Evolutionary conservation across 345 rosid species (phyloP).

Genomic region (Microcos paniculata): DNA sequence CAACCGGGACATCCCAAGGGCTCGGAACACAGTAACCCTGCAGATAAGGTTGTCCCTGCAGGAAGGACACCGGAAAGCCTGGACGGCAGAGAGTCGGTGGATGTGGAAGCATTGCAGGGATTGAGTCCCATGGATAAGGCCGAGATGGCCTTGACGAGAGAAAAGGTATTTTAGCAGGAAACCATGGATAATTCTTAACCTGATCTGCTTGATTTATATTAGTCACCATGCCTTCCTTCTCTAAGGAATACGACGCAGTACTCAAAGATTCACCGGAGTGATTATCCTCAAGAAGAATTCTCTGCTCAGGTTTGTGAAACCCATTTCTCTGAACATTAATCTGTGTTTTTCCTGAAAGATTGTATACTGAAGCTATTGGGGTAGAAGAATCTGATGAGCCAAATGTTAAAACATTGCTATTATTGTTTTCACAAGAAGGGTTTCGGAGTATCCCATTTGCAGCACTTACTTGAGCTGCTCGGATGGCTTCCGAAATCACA

Average conservation of each 20-base stretch:
- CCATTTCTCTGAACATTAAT: constrained; percentile 22
- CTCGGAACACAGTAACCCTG: constrained; percentile 36
- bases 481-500: constrained; percentile 47
- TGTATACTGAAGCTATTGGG: constrained; percentile 32
- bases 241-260: too few species aligned
- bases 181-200: constrained; percentile 13
- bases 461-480: constrained; percentile 26
- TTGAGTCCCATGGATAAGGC: constrained; percentile 48
- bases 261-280: constrained; percentile 32
- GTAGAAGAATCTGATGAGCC: constrained; percentile 58
- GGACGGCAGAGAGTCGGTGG: constrained; percentile 34
- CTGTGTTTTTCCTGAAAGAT: constrained; percentile 26
- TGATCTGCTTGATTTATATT: too few species aligned
- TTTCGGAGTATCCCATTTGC: constrained; percentile 35
- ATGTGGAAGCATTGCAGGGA: constrained; percentile 32
- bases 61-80: constrained; percentile 40
- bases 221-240: too few species aligned
- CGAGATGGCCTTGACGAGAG: constrained; percentile 42
- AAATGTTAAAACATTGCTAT: constrained; percentile 50
- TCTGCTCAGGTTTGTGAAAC: constrained; percentile 24
- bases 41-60: constrained; percentile 49
- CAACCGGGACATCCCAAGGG: constrained; percentile 16
- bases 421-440: constrained; percentile 33
- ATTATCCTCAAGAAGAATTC: constrained; percentile 25
- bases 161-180: constrained; percentile 30